These are phyloP conservation scores for Colletotrichum gloeosporioides DNA, from an alignment of 2,329 filamentous ascomycete species.

Conservation along the genomic window DNA sequence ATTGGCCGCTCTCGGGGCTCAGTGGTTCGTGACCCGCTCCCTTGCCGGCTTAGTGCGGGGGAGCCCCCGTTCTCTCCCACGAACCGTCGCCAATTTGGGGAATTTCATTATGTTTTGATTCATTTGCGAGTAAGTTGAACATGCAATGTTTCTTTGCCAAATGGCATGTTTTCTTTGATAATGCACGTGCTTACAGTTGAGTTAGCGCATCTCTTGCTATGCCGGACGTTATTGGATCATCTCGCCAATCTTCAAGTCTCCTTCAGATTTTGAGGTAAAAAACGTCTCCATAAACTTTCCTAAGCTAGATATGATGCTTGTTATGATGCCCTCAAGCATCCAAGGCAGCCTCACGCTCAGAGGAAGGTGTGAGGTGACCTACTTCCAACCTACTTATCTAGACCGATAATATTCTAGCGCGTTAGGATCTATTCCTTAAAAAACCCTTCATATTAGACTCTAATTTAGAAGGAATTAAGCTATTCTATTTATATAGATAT, in stretches of 20 bases:
- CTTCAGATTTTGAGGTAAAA: neutral
- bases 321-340: too few relatives aligned
- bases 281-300: neutral
- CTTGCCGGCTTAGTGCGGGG: neutral
- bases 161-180: neutral
- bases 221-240: neutral
- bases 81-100: neutral
- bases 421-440: too few relatives aligned
- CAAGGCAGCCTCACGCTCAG: too few relatives aligned
- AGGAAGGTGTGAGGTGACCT: too few relatives aligned
- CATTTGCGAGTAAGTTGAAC: neutral
- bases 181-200: neutral
- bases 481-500: too few relatives aligned
- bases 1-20: slow-evolving; percentile 10
- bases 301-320: neutral
- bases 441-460: too few relatives aligned
- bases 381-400: too few relatives aligned
- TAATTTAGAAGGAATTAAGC: too few relatives aligned
- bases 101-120: neutral
- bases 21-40: neutral
- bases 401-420: too few relatives aligned
- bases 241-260: neutral
- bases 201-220: neutral
- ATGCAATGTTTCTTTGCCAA: neutral
- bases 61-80: neutral